Evolutionary conservation across 2,329 filamentous ascomycete species (phyloP), one percentile per base, ranked within the genome.

Genomic region (Ciborinia camelliae): DNA sequence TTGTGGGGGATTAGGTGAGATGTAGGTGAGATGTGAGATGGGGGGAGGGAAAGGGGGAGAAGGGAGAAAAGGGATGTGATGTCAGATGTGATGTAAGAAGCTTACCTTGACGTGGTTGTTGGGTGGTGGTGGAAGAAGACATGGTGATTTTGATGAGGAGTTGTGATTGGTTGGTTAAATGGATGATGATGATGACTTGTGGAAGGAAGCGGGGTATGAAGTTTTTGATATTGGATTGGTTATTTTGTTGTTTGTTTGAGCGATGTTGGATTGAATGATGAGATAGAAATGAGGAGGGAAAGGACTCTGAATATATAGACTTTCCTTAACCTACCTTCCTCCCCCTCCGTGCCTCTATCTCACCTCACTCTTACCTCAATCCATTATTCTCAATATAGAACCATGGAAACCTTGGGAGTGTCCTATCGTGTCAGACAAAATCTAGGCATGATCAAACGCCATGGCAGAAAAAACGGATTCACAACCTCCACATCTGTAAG

Each of bases 71-170:
- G n/a, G n/a, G n/a, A n/a, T n/a, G n/a, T n/a, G n/a, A n/a, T n/a
- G n/a, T 47, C 20, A 18, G 5, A 37, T 28, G 23, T 23, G 28
- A 30, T 48, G 23, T 28, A 10, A 37, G 14, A 1, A n/a, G 26
- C 62, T 64, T 59, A 64, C 62, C 53, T 32, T 32, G 23, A 64
- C 62, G 62, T 23, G 62, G 8, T 50, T 59, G 53, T 47, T 50
- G 43, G 15, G 30, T 35, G 50, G n/a, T 57, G 23, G 30, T 28
- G 45, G 48, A 41, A 23, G 30, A 63, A 64, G 62, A 64, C 62
- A 64, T 64, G 23, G 32, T 63, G 61, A 63, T 57, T 45, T 47
- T 59, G 53, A 26, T 64, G 62, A n/a, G 41, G 57, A 12, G 12
- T 55, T 55, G 37, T 52, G 35, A 37, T 63, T 39, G n/a, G 45